Conservation (phyloP, 192 early-diverging fungal species). For the Umbelopsis ramanniana region DNA sequence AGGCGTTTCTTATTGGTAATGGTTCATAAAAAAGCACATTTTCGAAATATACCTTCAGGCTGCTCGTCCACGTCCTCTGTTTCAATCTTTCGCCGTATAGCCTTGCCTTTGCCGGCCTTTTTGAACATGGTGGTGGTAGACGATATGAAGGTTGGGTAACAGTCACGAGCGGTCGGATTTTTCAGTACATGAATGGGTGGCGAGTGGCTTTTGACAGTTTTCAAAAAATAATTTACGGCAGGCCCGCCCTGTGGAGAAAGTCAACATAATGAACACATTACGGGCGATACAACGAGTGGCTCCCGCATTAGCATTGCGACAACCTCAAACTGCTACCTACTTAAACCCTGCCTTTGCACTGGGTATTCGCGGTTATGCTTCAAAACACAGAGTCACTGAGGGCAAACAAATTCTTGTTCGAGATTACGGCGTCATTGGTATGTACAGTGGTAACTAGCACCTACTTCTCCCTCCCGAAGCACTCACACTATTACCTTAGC, state of each 20-base stretch:
- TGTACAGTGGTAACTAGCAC: not conserved
- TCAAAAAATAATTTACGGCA: not conserved
- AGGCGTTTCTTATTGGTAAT: too few species aligned
- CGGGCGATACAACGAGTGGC: constrained; percentile 4
- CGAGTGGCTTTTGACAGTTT: constrained; percentile 9
- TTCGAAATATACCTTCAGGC: constrained; percentile 13
- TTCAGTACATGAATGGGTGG: not conserved
- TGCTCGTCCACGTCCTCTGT: constrained; percentile 27
- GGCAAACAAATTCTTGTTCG: constrained; percentile 42
- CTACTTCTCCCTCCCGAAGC: not conserved
- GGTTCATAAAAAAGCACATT: too few species aligned
- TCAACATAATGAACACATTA: constrained; percentile 16
- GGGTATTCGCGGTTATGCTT: constrained; percentile 37
- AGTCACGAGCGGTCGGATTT: not conserved
- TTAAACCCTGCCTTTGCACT: not conserved
- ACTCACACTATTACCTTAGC: constrained; percentile 31
- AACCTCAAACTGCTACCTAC: not conserved
- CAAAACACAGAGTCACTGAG: constrained; percentile 7
- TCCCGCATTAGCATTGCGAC: not conserved
- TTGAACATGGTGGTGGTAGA: constrained; percentile 33
- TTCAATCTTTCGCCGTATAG: constrained; percentile 41
- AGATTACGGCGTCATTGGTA: constrained; percentile 46
- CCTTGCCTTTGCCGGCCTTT: constrained; percentile 33
- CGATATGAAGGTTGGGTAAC: not conserved
- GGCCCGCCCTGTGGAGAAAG: not conserved